Base-by-base conservation (phyloP, 352 stramenopile species). In the Phytophthora melonis region DNA sequence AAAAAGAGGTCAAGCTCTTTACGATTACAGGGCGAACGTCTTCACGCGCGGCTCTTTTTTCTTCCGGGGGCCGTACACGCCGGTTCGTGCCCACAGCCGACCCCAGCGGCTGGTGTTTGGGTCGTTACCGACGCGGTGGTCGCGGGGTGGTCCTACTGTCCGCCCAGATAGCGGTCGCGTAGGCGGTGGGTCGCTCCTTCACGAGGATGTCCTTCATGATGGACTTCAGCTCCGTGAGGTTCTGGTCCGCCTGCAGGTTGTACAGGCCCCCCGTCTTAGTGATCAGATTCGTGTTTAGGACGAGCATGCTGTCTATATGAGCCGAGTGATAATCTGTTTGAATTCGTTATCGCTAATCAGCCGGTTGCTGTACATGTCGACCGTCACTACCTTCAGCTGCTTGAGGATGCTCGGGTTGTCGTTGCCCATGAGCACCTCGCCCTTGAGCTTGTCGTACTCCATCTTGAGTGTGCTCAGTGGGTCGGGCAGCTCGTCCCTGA, bases 171-270 rank as follows among this genome's bases (percentile, higher is more conserved):
- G 10, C 36, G 3, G 10, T 43, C 1, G 36, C 10, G 36, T 43
- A 43, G 25, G 25, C 25, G n/a, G 25, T 27, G 25, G 25, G 1
- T 1, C 36, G 36, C 10, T 66, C 59, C 30, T 70, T 70, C n/a
- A 71, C 50, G 45, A 71, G 61, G n/a, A 65, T 25, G 11, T 60
- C 27, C n/a, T 65, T 65, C 55, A 66, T 65, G n/a, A 61, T 53
- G 0, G 18, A 6, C 11, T 60, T 60, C 0, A 71, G 45, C 16
- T 71, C 64, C 1, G 56, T 11, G 4, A 65, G 64, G 18, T 71
- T 71, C 49, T 71, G 43, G 6, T 71, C 43, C 0, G 64, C 56
- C 3, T 65, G 25, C 6, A 66, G 30, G 13, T 56, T 57, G 27
- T 71, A 65, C 7, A 66, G 11, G 5, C 64, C 64, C 16, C 53